These are phyloP conservation scores for Solanum etuberosum DNA, from an alignment of 257 asterid species.

Conservation along the genomic window DNA sequence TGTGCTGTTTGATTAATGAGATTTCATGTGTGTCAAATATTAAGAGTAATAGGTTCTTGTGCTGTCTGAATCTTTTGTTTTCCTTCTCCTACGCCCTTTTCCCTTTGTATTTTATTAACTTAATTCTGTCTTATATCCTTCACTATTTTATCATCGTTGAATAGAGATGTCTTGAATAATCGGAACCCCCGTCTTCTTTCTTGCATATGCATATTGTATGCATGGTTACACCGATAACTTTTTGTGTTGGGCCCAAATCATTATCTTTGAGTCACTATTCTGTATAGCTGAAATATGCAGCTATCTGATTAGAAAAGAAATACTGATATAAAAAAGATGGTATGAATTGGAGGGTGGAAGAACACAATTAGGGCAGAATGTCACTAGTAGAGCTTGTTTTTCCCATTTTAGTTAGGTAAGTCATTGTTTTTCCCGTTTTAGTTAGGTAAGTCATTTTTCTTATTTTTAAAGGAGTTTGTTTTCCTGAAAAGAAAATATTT, in stretches of 20 bases:
- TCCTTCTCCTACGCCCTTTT: neutral
- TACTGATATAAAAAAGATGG: neutral
- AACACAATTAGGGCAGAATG: neutral
- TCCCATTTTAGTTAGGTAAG: no score
- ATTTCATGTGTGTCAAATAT: neutral
- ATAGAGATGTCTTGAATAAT: neutral
- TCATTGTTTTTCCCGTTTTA: no score
- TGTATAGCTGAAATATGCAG: neutral
- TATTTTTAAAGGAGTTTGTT: no score
- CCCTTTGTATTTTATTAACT: neutral
- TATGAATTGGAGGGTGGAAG: no score
- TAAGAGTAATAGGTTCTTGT: neutral
- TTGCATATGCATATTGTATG: neutral
- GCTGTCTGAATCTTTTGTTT: neutral
- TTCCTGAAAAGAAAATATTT: no score
- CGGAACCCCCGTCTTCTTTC: neutral
- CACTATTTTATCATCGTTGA: neutral
- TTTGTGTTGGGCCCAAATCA: neutral
- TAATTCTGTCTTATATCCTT: neutral
- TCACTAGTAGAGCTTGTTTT: neutral
- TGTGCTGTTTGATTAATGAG: neutral
- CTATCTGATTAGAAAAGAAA: neutral
- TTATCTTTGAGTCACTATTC: neutral
- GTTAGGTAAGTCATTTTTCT: no score
- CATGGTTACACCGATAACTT: neutral